A percentile compares a stretch with the other conserved stretches of the same genome.
Evolutionary conservation across 306 rosid genomes (phyloP).

Genomic region (Lathyrus aphaca): DNA sequence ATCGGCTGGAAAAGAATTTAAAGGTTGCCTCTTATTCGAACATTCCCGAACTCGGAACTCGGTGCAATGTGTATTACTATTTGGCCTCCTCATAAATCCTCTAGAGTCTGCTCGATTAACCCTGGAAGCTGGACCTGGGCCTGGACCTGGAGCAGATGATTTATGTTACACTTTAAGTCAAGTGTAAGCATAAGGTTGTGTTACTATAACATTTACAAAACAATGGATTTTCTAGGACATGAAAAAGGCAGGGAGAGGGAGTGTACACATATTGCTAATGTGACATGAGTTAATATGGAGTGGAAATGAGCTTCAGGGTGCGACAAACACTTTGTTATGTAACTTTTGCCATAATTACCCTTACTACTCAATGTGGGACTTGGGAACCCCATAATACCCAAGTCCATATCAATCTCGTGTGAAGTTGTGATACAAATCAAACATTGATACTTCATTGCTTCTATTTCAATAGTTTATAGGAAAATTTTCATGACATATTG

Average conservation of each 20-base stretch:
- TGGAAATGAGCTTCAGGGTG: too few species aligned
- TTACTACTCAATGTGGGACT: neutral
- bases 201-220: too few species aligned
- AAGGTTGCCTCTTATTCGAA: slow-evolving; percentile 61
- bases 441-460: slow-evolving; percentile 10
- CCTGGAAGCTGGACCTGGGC: slow-evolving; percentile 52
- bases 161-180: too few species aligned
- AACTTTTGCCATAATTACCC: too few species aligned
- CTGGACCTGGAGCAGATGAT: slow-evolving; percentile 52
- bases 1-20: slow-evolving; percentile 50
- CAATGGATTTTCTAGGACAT: too few species aligned
- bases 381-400: neutral
- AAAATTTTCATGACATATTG: neutral
- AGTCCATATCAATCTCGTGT: neutral
- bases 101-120: slow-evolving; percentile 48
- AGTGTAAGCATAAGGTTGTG: too few species aligned
- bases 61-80: slow-evolving; percentile 66
- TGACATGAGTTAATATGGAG: too few species aligned
- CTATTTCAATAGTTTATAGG: slow-evolving; percentile 11
- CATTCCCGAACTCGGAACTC: slow-evolving; percentile 85
- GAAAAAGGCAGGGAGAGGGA: too few species aligned
- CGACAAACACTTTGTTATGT: too few species aligned
- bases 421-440: neutral
- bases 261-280: too few species aligned
- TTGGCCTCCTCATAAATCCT: slow-evolving; percentile 71